Conservation (phyloP, 495 filamentous ascomycete genomes). For the Alectoria sarmentosa region DNA sequence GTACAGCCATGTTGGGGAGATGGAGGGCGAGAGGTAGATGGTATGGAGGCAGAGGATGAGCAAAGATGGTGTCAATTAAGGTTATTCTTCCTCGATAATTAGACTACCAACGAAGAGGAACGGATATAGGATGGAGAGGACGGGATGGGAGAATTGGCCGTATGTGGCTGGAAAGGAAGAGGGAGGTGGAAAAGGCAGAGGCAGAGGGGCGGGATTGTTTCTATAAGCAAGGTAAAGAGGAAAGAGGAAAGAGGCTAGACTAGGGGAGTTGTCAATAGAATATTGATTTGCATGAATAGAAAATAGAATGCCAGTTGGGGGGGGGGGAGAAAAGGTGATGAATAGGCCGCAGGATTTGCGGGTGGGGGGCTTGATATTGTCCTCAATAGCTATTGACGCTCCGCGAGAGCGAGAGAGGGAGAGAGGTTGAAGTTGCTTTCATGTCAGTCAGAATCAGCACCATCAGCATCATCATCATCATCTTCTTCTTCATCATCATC, state of each 20-base stretch:
- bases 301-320: not conserved
- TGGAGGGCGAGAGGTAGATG: not conserved
- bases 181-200: not conserved
- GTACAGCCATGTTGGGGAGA: constrained; percentile 1
- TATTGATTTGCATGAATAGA: not conserved
- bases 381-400: not conserved
- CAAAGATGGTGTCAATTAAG: not conserved
- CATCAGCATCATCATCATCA: too few relatives aligned
- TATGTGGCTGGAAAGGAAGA: not conserved
- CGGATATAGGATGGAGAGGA: too few relatives aligned
- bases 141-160: too few relatives aligned
- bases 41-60: too few relatives aligned
- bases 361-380: constrained; percentile 1
- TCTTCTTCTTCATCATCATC: too few relatives aligned
- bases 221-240: not conserved
- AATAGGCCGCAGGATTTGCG: not conserved
- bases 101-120: too few relatives aligned
- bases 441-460: not conserved
- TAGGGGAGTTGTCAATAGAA: not conserved
- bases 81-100: too few relatives aligned
- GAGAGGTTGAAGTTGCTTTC: not conserved
- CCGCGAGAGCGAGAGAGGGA: not conserved
- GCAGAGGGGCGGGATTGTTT: not conserved
- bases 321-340: too few relatives aligned
- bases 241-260: too few relatives aligned